These are phyloP conservation scores for Lipomyces yamanashiensis DNA, from an alignment of 805 yeast genomes.

Conservation along the genomic window DNA sequence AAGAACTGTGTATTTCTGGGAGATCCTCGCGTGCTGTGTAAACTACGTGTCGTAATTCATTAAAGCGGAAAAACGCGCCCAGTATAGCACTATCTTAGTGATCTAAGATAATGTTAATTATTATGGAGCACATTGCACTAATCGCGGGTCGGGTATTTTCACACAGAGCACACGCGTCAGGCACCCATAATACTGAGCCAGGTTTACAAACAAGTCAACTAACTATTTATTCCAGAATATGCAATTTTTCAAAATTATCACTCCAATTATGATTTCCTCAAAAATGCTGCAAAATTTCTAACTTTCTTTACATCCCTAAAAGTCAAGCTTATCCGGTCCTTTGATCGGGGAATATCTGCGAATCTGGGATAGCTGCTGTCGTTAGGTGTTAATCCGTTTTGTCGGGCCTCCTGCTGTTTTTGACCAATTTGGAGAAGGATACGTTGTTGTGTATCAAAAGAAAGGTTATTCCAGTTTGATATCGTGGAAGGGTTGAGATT, in stretches of 20 bases:
- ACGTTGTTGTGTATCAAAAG: conserved; percentile 14
- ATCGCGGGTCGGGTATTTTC: no score
- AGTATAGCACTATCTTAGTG: background rate
- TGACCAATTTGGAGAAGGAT: conserved; percentile 1
- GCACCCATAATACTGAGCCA: no score
- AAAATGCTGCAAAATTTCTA: conserved; percentile 18
- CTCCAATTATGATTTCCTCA: background rate
- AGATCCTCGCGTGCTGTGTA: background rate
- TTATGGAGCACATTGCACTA: background rate
- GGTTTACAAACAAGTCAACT: no score
- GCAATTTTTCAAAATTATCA: background rate
- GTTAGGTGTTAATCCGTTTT: background rate
- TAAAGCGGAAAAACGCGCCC: conserved; percentile 7
- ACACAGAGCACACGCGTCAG: no score
- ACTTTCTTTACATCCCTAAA: conserved; percentile 33
- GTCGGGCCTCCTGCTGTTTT: background rate
- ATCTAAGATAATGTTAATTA: background rate
- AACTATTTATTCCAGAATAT: background rate
- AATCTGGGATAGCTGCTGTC: background rate
- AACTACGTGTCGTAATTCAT: background rate
- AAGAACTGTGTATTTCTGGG: background rate
- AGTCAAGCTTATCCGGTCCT: conserved; percentile 28
- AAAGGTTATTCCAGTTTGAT: conserved; percentile 26
- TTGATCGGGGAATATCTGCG: conserved; percentile 14
- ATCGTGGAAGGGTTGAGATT: conserved; percentile 19